phyloP scores from a whole-genome alignment of 2,329 filamentous ascomycete genomes.

The Aspergillus eucalypticola region DNA sequence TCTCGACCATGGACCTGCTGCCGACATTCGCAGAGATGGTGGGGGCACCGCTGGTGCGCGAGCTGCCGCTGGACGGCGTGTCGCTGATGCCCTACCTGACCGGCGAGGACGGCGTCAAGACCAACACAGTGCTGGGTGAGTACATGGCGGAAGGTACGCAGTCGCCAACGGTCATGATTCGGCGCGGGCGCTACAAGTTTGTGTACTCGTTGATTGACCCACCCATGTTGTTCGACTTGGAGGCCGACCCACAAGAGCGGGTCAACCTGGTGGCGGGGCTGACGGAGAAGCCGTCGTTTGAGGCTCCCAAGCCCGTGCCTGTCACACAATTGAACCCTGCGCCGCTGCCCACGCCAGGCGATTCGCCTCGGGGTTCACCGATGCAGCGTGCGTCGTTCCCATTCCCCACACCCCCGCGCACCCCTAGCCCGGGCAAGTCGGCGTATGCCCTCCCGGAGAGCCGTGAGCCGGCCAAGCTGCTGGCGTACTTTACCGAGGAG shows the following conservation, averaged over 20 bases:
- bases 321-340: constrained; percentile 19
- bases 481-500: constrained; percentile 71
- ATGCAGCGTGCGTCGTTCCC: constrained; percentile 32
- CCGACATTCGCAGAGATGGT: constrained; percentile 85
- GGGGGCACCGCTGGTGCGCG: constrained; percentile 66
- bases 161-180: constrained; percentile 90
- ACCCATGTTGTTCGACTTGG: constrained; percentile 80
- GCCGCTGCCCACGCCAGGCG: constrained; percentile 33
- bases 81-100: constrained; percentile 76
- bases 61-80: constrained; percentile 80
- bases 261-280: constrained; percentile 60
- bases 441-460: constrained; percentile 34
- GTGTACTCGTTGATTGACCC: constrained; percentile 81
- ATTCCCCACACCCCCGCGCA: constrained; percentile 41
- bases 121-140: constrained; percentile 89
- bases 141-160: constrained; percentile 94
- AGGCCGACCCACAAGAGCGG: constrained; percentile 73
- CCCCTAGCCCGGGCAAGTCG: constrained; percentile 40
- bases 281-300: constrained; percentile 40
- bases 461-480: constrained; percentile 44
- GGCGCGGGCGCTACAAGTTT: constrained; percentile 86
- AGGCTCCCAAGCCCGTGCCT: constrained; percentile 36
- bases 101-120: constrained; percentile 55
- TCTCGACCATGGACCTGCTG: constrained; percentile 87
- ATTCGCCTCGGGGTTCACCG: constrained; percentile 33